phyloP scores from a whole-genome alignment of 768 basidiomycete species.

The Tremella mesenterica region DNA sequence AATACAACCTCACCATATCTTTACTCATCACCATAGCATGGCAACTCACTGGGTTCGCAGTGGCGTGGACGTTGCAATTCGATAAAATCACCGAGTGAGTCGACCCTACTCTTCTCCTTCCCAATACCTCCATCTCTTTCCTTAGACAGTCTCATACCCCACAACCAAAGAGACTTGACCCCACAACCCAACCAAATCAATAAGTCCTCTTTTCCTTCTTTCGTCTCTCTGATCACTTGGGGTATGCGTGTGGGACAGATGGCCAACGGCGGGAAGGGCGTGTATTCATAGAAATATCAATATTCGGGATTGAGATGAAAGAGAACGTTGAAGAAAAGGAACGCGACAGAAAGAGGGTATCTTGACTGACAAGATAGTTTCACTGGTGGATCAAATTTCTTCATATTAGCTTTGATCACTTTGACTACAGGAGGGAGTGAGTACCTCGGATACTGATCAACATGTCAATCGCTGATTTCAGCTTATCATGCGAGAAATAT shows the following conservation, averaged over 20 bases:
- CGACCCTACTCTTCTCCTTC: neutral
- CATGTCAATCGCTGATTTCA: neutral
- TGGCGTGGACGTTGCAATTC: conserved; percentile 60
- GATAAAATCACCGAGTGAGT: conserved; percentile 62
- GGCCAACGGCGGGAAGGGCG: no score
- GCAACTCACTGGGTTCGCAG: conserved; percentile 56
- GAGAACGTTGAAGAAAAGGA: no score
- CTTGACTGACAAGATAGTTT: conserved; percentile 43
- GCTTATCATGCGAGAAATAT: conserved; percentile 51
- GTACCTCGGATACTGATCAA: conserved; percentile 3
- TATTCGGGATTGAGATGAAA: no score
- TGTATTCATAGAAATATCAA: no score
- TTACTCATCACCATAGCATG: conserved; percentile 45
- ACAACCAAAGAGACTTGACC: no score
- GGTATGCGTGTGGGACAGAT: no score
- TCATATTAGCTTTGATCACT: conserved; percentile 57
- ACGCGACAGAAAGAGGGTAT: neutral
- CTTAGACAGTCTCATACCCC: no score
- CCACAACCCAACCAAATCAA: no score
- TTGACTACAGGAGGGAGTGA: conserved; percentile 54
- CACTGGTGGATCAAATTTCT: conserved; percentile 60
- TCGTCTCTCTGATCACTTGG: no score
- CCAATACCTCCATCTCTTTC: neutral
- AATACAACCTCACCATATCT: conserved; percentile 35
- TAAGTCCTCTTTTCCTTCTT: no score